Evolutionary conservation across 2,329 filamentous ascomycete genomes (phyloP), one percentile per base, ranked within the genome.

Genomic region (Fusarium sp.): DNA sequence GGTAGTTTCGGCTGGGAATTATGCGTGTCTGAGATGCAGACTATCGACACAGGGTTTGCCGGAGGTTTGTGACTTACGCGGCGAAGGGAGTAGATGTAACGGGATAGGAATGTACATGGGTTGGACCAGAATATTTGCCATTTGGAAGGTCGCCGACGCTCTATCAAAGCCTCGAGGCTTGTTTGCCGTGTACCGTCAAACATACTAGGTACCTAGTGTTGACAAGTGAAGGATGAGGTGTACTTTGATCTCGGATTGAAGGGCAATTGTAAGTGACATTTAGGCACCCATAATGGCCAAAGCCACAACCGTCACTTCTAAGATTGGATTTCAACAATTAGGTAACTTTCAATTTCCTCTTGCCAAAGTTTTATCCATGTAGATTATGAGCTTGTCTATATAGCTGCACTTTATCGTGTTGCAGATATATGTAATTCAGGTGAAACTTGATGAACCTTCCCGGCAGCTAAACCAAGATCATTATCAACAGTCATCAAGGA

Each of bases 11-110:
- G 79, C 11, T 76, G 75, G 17, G 64, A 75, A 62, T 80, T 81
- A 72, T 84, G 82, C 13, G 82, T 84, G 65, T 84, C 82, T 8
- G 83, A 84, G 34, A 84, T 65, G 70, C 80, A 84, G 14, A 82
- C 80, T 8, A 83, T 58, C 9, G 65, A 76, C 31, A 72, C 58
- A 17, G 67, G 49, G 26, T 44, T 58, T 45, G 39, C 22, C 17
- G 28, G 34, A 15, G 52, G 21, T 17, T 54, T n/a, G 10, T 36
- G 26, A 13, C 21, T 17, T 13, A 62, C 34, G 17, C 14, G 36
- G 10, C 51, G 56, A 49, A 39, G 26, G 17, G 19, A 36, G 46
- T 69, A 62, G 6, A 58, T 43, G 21, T 31, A 65, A 17, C 43
- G 26, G n/a, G 61, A 45, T 11, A 60, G 55, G 34, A 57, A 64